Evolutionary conservation across 148 eudicot species (phyloP).

Genomic region (Spergularia bocconei): DNA sequence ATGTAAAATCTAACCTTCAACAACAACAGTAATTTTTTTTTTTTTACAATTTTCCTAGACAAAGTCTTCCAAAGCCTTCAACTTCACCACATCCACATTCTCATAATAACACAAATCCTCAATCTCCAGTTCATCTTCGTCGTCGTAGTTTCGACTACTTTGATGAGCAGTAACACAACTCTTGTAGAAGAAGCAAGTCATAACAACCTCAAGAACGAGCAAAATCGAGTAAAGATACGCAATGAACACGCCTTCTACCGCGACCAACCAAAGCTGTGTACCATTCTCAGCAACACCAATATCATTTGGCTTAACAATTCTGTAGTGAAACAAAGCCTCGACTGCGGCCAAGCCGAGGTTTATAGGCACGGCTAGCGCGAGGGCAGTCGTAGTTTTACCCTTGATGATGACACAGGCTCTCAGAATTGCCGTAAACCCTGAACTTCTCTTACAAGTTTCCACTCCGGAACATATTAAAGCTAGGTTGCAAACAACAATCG

Average conservation of each 20-base stretch:
- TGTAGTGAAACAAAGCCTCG: slow-evolving; percentile 66
- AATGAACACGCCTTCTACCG: slow-evolving; percentile 56
- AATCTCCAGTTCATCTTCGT: slow-evolving; percentile 6
- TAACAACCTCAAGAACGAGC: slow-evolving; percentile 51
- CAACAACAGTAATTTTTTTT: background rate
- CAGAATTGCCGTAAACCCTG: slow-evolving; percentile 46
- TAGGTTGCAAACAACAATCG: slow-evolving; percentile 51
- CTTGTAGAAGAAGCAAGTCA: slow-evolving; percentile 50
- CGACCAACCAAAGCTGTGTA: slow-evolving; percentile 25
- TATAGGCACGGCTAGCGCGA: slow-evolving; percentile 52
- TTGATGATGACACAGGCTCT: slow-evolving; percentile 47
- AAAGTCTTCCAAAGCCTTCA: slow-evolving; percentile 28
- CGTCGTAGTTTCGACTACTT: background rate
- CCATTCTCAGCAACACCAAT: background rate
- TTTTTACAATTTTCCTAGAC: slow-evolving; percentile 3
- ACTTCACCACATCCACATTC: slow-evolving; percentile 15
- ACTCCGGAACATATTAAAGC: slow-evolving; percentile 48
- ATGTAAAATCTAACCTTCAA: background rate
- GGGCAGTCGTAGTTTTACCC: slow-evolving; percentile 55
- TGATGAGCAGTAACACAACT: slow-evolving; percentile 33
- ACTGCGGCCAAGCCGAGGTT: slow-evolving; percentile 59
- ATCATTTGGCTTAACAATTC: slow-evolving; percentile 37
- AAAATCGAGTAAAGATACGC: slow-evolving; percentile 60
- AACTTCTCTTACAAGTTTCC: slow-evolving; percentile 14
- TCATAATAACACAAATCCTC: slow-evolving; percentile 1